Percentiles rank a stretch among this genome's conserved stretches.
Evolutionary conservation across 345 rosid genomes (phyloP).

Genomic region (Garcia nutans): DNA sequence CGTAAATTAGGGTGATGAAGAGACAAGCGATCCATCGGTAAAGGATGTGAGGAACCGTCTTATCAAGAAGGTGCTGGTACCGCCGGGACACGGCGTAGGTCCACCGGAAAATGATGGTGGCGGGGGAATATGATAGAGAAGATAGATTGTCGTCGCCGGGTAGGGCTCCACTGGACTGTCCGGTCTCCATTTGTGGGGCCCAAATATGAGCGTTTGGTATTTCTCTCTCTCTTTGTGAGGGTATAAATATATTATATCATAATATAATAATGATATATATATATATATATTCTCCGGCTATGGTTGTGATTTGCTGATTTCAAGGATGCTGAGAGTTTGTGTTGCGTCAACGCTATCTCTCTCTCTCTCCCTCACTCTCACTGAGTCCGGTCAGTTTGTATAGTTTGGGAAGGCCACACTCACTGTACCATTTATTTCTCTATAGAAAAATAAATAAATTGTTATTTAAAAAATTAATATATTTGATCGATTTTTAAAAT

Average conservation of each 20-base stretch:
- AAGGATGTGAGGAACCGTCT: slow-evolving; percentile 27
- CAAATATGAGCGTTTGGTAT: background rate
- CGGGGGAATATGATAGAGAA: slow-evolving; percentile 41
- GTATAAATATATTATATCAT: too few species aligned
- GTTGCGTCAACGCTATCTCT: background rate
- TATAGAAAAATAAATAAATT: too few species aligned
- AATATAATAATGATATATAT: too few species aligned
- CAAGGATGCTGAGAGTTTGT: background rate
- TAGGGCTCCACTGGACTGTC: slow-evolving; percentile 29
- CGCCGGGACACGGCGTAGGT: slow-evolving; percentile 32
- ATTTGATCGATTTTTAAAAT: too few species aligned
- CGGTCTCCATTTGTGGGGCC: slow-evolving; percentile 41
- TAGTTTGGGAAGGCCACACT: background rate
- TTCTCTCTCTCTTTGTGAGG: too few species aligned
- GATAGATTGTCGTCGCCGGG: slow-evolving; percentile 38
- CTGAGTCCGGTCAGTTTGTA: background rate
- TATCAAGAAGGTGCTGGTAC: slow-evolving; percentile 33
- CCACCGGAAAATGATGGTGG: slow-evolving; percentile 43
- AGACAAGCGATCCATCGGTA: slow-evolving; percentile 62
- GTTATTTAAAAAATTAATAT: too few species aligned
- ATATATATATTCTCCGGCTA: too few species aligned
- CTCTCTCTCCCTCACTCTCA: too few species aligned
- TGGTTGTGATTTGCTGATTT: too few species aligned
- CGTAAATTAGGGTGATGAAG: slow-evolving; percentile 49
- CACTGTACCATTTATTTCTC: too few species aligned